Evolutionary conservation across 805 yeast species (phyloP).

Genomic region (Yarrowia osloensis): DNA sequence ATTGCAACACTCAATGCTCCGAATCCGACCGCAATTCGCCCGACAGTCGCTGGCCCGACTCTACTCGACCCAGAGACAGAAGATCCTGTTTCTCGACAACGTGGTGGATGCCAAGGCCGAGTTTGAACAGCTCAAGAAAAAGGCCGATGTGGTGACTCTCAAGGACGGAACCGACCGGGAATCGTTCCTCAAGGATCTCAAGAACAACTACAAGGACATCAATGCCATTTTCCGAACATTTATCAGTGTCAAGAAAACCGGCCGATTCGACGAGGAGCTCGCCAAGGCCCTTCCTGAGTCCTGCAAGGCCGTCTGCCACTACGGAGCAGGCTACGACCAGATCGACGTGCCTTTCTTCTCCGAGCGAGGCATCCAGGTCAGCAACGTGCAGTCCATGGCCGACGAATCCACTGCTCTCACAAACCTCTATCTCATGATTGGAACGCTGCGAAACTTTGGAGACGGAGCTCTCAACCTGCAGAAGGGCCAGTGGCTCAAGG

Average conservation of each 20-base stretch:
- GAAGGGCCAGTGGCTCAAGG: constrained; percentile 52
- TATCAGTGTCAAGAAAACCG: constrained; percentile 46
- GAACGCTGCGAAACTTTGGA: constrained; percentile 53
- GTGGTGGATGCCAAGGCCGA: constrained; percentile 61
- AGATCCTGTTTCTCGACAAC: constrained; percentile 66
- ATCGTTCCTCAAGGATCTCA: constrained; percentile 32
- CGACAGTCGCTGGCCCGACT: constrained; percentile 8
- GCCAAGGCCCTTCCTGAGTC: constrained; percentile 44
- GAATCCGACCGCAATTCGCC: constrained; percentile 2
- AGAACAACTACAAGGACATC: constrained; percentile 44
- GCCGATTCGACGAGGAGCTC: constrained; percentile 51
- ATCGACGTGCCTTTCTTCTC: constrained; percentile 50
- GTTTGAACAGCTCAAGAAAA: constrained; percentile 58
- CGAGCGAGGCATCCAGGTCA: constrained; percentile 48
- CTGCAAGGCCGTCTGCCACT: constrained; percentile 50
- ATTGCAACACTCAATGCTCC: background rate
- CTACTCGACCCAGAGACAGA: constrained; percentile 47
- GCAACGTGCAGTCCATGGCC: constrained; percentile 57
- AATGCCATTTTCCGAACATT: constrained; percentile 49
- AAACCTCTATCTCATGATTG: constrained; percentile 52
- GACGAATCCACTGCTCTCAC: constrained; percentile 61
- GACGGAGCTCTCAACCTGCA: constrained; percentile 48
- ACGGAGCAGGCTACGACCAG: constrained; percentile 63
- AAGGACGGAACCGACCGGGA: constrained; percentile 12
- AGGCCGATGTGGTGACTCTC: constrained; percentile 49